Conservation (phyloP, 192 early-diverging fungal species). For the Backusella tarrabulga region DNA sequence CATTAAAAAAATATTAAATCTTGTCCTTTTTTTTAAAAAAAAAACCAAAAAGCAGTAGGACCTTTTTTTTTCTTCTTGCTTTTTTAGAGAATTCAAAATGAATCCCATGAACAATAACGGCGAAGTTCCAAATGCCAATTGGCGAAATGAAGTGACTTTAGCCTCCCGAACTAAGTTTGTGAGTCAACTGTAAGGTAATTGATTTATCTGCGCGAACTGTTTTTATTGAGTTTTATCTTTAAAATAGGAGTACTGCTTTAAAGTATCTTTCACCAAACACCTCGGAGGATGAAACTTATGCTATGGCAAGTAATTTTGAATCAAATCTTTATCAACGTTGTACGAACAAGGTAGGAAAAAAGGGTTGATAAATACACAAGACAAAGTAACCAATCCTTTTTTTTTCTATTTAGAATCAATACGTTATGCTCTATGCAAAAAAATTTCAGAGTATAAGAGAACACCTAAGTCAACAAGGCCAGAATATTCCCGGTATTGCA, state of each 20-base stretch:
- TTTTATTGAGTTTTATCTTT: conserved; percentile 7
- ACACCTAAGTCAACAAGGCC: conserved; percentile 10
- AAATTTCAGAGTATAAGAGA: conserved; percentile 32
- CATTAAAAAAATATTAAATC: not conserved
- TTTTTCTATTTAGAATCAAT: conserved; percentile 27
- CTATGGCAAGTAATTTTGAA: conserved; percentile 32
- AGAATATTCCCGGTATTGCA: not conserved
- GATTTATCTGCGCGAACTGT: not conserved
- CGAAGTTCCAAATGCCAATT: conserved; percentile 8
- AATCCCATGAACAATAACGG: not conserved
- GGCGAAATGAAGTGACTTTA: conserved; percentile 22
- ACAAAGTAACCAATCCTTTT: not conserved
- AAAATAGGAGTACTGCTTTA: conserved; percentile 23
- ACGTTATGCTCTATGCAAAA: conserved; percentile 24
- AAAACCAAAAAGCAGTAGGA: not conserved
- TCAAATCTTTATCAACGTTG: conserved; percentile 24
- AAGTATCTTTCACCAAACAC: conserved; percentile 24
- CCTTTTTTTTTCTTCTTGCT: not conserved
- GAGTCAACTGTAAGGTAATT: conserved; percentile 22
- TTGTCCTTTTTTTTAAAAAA: not conserved
- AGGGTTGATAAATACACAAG: not conserved
- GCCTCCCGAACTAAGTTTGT: conserved; percentile 19
- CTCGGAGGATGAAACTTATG: conserved; percentile 31
- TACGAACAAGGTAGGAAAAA: conserved; percentile 28
- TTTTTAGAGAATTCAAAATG: not conserved